These are phyloP conservation scores for Dunaliella primolecta DNA, from an alignment of 139 green algal genomes.

Conservation along the genomic window DNA sequence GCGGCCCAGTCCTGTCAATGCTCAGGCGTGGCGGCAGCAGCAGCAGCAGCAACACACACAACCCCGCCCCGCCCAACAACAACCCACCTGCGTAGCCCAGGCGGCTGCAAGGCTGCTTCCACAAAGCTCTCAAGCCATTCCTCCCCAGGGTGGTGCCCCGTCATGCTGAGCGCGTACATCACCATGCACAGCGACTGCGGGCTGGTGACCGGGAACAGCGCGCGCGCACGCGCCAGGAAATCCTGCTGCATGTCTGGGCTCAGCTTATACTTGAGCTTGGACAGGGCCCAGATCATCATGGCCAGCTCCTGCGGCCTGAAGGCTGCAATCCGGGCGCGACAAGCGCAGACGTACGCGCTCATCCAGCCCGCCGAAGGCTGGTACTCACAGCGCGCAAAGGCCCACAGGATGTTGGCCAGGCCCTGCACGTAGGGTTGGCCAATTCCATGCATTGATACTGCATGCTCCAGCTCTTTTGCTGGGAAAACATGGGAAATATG, in stretches of 20 bases:
- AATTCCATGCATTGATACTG: too few species aligned
- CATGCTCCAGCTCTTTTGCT: too few species aligned
- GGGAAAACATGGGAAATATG: too few species aligned
- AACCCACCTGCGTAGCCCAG: neutral
- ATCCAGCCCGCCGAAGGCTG: constrained; percentile 30
- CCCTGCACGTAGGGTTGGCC: too few species aligned
- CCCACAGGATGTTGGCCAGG: constrained; percentile 30
- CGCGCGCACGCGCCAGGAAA: constrained; percentile 12
- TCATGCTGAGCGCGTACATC: constrained; percentile 19
- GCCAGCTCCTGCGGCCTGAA: constrained; percentile 17
- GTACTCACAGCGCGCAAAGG: constrained; percentile 18
- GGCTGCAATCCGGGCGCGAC: neutral
- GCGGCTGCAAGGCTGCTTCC: constrained; percentile 4
- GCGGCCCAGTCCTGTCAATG: too few species aligned
- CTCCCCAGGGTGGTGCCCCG: constrained; percentile 15
- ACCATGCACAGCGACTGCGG: constrained; percentile 16
- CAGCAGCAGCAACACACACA: too few species aligned
- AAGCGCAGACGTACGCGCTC: neutral
- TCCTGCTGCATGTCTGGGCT: constrained; percentile 9
- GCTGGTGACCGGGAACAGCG: neutral
- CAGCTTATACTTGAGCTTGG: constrained; percentile 30
- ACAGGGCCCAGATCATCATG: constrained; percentile 15
- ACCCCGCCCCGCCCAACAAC: too few species aligned
- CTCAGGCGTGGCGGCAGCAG: too few species aligned
- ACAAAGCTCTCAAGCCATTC: constrained; percentile 18